phyloP scores from a whole-genome alignment of 164 flowering plant species.

The Stephania cephalantha region DNA sequence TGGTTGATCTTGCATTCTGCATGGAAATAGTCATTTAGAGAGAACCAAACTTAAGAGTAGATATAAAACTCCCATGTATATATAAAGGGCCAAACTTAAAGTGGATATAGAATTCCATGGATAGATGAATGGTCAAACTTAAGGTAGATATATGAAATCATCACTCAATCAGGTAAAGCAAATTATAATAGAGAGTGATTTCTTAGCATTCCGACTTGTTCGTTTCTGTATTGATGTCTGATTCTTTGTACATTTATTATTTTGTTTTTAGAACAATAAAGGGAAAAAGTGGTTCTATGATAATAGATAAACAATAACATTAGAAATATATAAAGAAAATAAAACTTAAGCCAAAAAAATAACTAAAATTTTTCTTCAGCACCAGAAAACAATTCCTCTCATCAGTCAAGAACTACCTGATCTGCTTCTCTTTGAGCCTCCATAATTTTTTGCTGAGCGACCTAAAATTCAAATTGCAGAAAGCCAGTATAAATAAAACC shows the following conservation, averaged over 20 bases:
- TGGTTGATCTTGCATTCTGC: constrained; percentile 37
- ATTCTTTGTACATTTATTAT: background rate
- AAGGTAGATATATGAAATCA: background rate
- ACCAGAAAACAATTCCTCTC: background rate
- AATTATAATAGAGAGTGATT: background rate
- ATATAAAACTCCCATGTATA: background rate
- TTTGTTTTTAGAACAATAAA: background rate
- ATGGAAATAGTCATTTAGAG: background rate
- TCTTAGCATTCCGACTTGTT: background rate
- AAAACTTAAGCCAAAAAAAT: background rate
- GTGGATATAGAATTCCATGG: background rate
- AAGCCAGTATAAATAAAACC: background rate
- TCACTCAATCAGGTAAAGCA: background rate
- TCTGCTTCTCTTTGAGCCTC: constrained; percentile 29
- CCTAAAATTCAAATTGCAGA: constrained; percentile 31
- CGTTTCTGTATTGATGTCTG: background rate
- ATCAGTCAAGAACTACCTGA: constrained; percentile 41
- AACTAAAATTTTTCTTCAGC: background rate
- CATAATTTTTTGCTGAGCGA: constrained; percentile 62
- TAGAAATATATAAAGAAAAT: background rate
- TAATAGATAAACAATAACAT: background rate
- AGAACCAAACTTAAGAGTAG: background rate
- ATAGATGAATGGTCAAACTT: background rate
- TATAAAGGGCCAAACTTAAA: background rate
- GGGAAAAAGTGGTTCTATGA: background rate